phyloP scores from a whole-genome alignment of 306 rosid species.

The Luffa acutangula region DNA sequence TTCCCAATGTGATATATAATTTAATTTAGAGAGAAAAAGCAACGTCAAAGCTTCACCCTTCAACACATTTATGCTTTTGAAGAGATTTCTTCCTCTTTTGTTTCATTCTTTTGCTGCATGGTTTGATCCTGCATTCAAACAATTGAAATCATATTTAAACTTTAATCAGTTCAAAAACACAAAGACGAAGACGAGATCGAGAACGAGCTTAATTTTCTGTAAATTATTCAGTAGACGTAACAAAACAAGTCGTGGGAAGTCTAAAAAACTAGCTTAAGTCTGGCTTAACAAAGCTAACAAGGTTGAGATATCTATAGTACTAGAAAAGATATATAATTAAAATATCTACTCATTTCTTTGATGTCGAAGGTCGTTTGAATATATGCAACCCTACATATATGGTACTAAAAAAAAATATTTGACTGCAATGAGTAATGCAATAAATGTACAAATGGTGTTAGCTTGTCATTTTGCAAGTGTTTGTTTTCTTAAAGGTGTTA shows the following conservation, averaged over 20 bases:
- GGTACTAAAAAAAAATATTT: not conserved
- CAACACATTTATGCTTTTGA: not conserved
- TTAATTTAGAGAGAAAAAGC: not conserved
- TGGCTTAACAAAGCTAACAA: too few species aligned
- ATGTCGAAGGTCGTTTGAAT: too few species aligned
- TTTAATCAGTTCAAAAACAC: not conserved
- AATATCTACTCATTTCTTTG: not conserved
- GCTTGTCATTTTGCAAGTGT: too few species aligned
- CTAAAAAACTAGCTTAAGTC: not conserved
- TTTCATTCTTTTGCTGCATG: not conserved
- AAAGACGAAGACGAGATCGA: too few species aligned
- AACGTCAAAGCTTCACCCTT: constrained; percentile 3
- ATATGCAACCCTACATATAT: not conserved
- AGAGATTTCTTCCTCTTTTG: not conserved
- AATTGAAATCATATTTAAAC: not conserved
- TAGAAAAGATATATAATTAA: too few species aligned
- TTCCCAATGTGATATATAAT: not conserved
- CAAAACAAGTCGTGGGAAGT: not conserved
- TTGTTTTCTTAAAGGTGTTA: not conserved
- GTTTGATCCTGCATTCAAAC: not conserved
- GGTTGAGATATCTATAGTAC: too few species aligned
- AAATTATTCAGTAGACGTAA: not conserved
- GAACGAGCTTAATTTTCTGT: not conserved
- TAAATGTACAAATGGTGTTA: not conserved
- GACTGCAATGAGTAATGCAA: too few species aligned